Conservation (phyloP, 345 rosid genomes). For the Populus davidiana region DNA sequence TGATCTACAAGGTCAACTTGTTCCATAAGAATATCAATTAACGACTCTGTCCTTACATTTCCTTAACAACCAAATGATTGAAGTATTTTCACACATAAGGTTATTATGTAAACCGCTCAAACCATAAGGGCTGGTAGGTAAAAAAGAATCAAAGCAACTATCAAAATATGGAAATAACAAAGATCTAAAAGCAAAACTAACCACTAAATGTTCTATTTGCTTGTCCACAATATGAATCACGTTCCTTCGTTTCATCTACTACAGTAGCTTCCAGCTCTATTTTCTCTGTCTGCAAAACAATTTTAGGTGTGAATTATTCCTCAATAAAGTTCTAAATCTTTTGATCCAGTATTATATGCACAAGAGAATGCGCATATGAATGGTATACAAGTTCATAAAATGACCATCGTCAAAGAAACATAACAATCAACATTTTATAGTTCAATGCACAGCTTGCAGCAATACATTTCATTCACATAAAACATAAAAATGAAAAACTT, state of each 20-base stretch:
- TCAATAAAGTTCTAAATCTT: neutral
- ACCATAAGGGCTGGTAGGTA: neutral
- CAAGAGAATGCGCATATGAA: neutral
- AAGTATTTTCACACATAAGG: neutral
- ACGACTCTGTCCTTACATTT: neutral
- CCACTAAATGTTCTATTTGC: conserved; percentile 90
- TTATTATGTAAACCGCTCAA: neutral
- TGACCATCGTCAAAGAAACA: neutral
- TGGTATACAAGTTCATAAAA: neutral
- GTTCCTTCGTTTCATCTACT: conserved; percentile 95
- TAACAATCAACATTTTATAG: neutral
- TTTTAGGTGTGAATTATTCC: neutral
- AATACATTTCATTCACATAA: neutral
- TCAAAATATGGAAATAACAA: neutral
- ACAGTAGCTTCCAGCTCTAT: conserved; percentile 97
- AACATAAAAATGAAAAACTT: neutral
- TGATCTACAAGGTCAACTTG: neutral
- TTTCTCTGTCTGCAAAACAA: conserved; percentile 76
- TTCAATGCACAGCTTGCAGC: neutral
- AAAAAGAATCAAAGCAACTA: neutral
- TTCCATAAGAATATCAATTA: neutral
- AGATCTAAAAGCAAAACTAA: conserved; percentile 38
- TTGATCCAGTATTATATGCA: conserved; percentile 1
- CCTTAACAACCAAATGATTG: neutral
- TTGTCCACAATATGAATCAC: conserved; percentile 81